phyloP scores from a whole-genome alignment of 2,329 filamentous ascomycete genomes.

The Microcera coccophila region DNA sequence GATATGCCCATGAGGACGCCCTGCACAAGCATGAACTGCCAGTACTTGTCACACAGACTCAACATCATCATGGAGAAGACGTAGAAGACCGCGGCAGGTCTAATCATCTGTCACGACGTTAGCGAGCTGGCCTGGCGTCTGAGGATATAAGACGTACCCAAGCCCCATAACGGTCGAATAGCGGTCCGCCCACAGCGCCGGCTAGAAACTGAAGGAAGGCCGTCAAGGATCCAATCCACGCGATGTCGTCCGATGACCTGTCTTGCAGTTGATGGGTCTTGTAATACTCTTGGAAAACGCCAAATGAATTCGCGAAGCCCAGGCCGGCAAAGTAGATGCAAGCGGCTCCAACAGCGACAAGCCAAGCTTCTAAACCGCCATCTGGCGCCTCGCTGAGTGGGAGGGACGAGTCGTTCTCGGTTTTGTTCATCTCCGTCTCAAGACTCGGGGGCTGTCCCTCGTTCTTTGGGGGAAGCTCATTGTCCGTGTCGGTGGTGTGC shows the following conservation, averaged over 20 bases:
- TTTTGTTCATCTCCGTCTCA: too few relatives aligned
- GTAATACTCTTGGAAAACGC: conserved; percentile 44
- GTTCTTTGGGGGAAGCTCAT: too few relatives aligned
- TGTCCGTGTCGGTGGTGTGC: too few relatives aligned
- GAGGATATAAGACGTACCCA: conserved; percentile 20
- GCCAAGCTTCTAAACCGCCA: conserved; percentile 38
- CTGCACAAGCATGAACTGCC: conserved; percentile 50
- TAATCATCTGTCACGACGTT: conserved; percentile 26
- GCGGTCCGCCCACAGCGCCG: conserved; percentile 36
- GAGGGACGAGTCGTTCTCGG: too few relatives aligned
- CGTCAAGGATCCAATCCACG: conserved; percentile 42
- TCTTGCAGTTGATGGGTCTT: conserved; percentile 32
- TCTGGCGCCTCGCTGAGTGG: conserved; percentile 20
- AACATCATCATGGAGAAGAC: conserved; percentile 42
- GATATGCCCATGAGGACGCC: conserved; percentile 41
- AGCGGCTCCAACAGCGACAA: conserved; percentile 35
- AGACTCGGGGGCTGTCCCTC: too few relatives aligned
- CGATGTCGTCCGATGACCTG: conserved; percentile 31
- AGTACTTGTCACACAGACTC: conserved; percentile 43
- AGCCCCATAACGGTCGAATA: conserved; percentile 42
- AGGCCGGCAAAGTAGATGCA: conserved; percentile 38
- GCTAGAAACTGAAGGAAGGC: conserved; percentile 35
- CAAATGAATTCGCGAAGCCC: conserved; percentile 43
- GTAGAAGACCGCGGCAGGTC: conserved; percentile 31
- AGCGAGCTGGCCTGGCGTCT: not conserved